phyloP scores from a whole-genome alignment of 2,329 filamentous ascomycete species.

The Exophiala aquamarina region DNA sequence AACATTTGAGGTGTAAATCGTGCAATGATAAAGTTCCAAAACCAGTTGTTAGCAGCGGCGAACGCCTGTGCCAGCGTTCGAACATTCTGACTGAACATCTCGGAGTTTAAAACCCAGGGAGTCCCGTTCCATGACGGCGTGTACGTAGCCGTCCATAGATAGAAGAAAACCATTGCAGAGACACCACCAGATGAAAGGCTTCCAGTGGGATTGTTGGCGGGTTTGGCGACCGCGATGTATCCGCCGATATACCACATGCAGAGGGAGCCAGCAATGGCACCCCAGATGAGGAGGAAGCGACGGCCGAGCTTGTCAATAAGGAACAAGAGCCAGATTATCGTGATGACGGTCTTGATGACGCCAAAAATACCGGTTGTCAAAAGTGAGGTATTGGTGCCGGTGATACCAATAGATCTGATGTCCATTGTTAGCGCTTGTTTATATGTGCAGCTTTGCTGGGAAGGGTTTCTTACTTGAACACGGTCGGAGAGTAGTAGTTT shows the following conservation, averaged over 20 bases:
- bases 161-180: conserved; percentile 66
- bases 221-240: conserved; percentile 53
- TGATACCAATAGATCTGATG: conserved; percentile 63
- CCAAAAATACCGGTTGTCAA: conserved; percentile 75
- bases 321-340: conserved; percentile 67
- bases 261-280: conserved; percentile 60
- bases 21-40: conserved; percentile 41
- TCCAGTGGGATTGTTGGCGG: conserved; percentile 35
- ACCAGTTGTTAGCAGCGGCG: conserved; percentile 71
- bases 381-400: conserved; percentile 58
- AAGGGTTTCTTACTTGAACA: too few species aligned
- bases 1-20: conserved; percentile 41
- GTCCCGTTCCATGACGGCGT: conserved; percentile 72
- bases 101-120: conserved; percentile 63
- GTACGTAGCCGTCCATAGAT: conserved; percentile 72
- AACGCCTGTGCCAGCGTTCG: conserved; percentile 70
- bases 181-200: conserved; percentile 52
- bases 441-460: too few species aligned
- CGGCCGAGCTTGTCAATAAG: conserved; percentile 66
- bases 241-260: conserved; percentile 67
- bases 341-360: conserved; percentile 70
- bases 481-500: conserved; percentile 71
- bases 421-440: too few species aligned
- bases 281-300: conserved; percentile 64
- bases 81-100: conserved; percentile 73